Evolutionary conservation across 2,329 filamentous ascomycete species (phyloP).

Genomic region (Trichoderma afroharzianum): DNA sequence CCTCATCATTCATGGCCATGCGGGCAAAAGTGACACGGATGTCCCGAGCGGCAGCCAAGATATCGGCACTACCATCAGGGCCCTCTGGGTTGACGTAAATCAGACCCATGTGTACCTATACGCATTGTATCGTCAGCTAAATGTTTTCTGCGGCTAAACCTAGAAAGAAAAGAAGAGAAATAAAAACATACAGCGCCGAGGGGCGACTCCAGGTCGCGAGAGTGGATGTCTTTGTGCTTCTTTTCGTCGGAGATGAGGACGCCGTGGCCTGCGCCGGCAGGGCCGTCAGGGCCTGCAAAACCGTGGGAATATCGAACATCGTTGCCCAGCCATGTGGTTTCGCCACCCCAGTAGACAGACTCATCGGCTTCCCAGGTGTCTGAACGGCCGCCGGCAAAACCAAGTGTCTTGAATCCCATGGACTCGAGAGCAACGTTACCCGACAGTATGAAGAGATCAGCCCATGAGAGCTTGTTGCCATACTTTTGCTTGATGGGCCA

Average conservation of each 20-base stretch:
- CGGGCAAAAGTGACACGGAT: slow-evolving; percentile 72
- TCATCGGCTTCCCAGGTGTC: slow-evolving; percentile 76
- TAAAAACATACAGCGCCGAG: slow-evolving; percentile 62
- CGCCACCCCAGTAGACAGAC: slow-evolving; percentile 72
- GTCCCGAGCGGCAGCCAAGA: slow-evolving; percentile 64
- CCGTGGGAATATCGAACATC: slow-evolving; percentile 63
- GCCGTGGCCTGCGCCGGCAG: slow-evolving; percentile 29
- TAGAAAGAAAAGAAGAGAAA: slow-evolving; percentile 43
- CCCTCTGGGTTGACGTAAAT: slow-evolving; percentile 83
- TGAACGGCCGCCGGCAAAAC: slow-evolving; percentile 67
- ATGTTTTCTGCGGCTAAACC: accelerated
- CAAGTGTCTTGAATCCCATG: slow-evolving; percentile 71
- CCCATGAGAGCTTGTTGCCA: slow-evolving; percentile 78
- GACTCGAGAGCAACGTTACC: slow-evolving; percentile 75
- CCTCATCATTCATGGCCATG: slow-evolving; percentile 82
- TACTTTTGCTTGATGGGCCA: slow-evolving; percentile 86
- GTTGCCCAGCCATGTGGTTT: slow-evolving; percentile 72
- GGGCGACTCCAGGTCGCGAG: slow-evolving; percentile 63
- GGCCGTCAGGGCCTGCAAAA: slow-evolving; percentile 41
- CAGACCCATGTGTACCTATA: slow-evolving; percentile 48
- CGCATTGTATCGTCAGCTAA: neutral
- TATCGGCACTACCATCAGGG: slow-evolving; percentile 68
- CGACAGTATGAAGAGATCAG: slow-evolving; percentile 66
- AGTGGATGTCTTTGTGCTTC: slow-evolving; percentile 48
- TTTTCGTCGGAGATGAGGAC: slow-evolving; percentile 33